A percentile compares a stretch with the other conserved stretches of the same genome.
Conservation (phyloP, 805 yeast species). For the Clavispora santaluciae region DNA sequence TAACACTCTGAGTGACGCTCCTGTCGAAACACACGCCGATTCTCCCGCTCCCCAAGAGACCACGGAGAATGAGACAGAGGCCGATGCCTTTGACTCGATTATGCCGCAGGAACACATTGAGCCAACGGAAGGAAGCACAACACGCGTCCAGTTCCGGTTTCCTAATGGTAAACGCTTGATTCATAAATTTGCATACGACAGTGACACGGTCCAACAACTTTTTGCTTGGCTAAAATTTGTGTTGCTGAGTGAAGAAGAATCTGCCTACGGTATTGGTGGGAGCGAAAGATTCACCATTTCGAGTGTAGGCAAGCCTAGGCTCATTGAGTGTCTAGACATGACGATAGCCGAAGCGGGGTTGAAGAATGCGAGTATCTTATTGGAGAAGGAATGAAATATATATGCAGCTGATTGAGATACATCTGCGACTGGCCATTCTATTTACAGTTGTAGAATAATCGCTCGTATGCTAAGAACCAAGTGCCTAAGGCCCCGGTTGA, state of each 20-base stretch:
- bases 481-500: not conserved
- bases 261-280: conserved; percentile 48
- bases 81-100: conserved; percentile 47
- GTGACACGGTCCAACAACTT: conserved; percentile 53
- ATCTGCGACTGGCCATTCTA: too few species aligned
- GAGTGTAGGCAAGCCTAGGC: conserved; percentile 37
- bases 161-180: conserved; percentile 83
- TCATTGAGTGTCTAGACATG: conserved; percentile 51
- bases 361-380: conserved; percentile 71
- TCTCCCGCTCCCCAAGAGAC: too few species aligned
- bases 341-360: conserved; percentile 73
- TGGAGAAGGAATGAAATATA: conserved; percentile 42
- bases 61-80: conserved; percentile 10
- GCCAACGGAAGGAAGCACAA: conserved; percentile 55
- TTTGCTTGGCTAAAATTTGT: conserved; percentile 65
- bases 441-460: not conserved
- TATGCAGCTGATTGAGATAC: not conserved
- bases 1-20: too few species aligned
- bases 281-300: conserved; percentile 29
- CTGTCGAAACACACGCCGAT: too few species aligned
- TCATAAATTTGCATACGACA: conserved; percentile 52
- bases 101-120: conserved; percentile 52
- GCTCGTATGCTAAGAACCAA: not conserved
- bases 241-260: conserved; percentile 38
- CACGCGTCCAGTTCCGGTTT: conserved; percentile 82